Conservation (phyloP, 1,284 basidiomycete species). For the Malassezia arunalokei region DNA sequence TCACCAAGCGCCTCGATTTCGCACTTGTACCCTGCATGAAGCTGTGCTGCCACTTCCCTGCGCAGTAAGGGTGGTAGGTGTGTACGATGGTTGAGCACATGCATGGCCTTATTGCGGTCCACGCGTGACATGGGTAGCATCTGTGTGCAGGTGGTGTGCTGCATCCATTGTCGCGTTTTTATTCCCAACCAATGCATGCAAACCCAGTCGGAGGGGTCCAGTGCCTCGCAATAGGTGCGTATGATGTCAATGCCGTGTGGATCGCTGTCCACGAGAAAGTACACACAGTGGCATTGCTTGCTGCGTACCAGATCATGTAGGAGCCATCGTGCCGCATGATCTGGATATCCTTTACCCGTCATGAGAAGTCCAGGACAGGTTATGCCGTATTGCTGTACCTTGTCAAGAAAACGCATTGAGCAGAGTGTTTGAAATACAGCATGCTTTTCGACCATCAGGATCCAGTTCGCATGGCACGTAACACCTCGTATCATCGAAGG, state of each 20-base stretch:
- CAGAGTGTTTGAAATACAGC: slow-evolving; percentile 22
- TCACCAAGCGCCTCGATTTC: slow-evolving; percentile 22
- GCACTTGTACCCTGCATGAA: slow-evolving; percentile 24
- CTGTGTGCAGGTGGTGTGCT: not conserved
- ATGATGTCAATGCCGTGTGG: slow-evolving; percentile 32
- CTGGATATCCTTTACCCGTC: slow-evolving; percentile 32
- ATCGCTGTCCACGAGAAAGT: slow-evolving; percentile 18
- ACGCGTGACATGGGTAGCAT: not conserved
- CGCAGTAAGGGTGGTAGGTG: not conserved
- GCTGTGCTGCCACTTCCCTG: slow-evolving; percentile 17
- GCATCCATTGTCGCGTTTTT: not conserved
- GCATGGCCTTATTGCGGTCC: slow-evolving; percentile 20
- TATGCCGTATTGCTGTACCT: not conserved
- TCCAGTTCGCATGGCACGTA: slow-evolving; percentile 10
- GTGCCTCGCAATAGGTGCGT: not conserved
- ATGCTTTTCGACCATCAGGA: slow-evolving; percentile 39
- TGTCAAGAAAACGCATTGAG: slow-evolving; percentile 2
- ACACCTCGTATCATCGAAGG: not conserved
- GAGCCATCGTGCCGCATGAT: slow-evolving; percentile 18
- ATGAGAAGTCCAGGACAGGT: not conserved
- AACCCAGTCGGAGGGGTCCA: not conserved
- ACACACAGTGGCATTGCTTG: not conserved
- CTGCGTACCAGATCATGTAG: slow-evolving; percentile 11
- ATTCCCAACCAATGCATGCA: slow-evolving; percentile 1
- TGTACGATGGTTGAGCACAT: slow-evolving; percentile 7